A percentile compares a stretch with the other conserved stretches of the same genome.
Conservation (phyloP, 2,329 filamentous ascomycete genomes). For the Chalaropsis ovoidea region DNA sequence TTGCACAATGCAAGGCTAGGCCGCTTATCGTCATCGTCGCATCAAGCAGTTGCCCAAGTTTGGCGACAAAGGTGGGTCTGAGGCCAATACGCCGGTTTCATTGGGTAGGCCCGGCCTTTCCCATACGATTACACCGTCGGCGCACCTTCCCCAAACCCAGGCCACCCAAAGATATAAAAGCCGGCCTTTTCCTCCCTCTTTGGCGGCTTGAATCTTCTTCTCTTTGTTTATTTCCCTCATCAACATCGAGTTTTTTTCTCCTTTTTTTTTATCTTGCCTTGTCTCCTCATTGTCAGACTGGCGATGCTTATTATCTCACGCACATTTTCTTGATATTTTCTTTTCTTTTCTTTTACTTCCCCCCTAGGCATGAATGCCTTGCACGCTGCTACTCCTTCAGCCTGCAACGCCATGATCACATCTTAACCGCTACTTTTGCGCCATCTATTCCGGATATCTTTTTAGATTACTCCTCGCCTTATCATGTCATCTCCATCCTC, state of each 20-base stretch:
- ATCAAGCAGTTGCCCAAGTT: conserved; percentile 2
- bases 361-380: not conserved
- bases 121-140: not conserved
- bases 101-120: not conserved
- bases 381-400: not conserved
- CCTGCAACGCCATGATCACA: not conserved
- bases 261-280: not conserved
- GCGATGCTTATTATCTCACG: too few species aligned
- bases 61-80: not conserved
- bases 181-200: not conserved
- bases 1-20: not conserved
- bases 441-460: not conserved
- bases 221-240: not conserved
- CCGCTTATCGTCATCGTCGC: not conserved
- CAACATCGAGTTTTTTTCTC: not conserved
- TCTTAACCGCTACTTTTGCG: not conserved
- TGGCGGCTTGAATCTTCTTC: not conserved
- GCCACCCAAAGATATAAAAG: not conserved
- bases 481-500: not conserved
- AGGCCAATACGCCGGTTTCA: not conserved
- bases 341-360: not conserved
- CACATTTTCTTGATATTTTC: not conserved
- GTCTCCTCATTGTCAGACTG: too few species aligned
- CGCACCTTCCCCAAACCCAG: not conserved
- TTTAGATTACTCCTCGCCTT: not conserved